Conservation (phyloP, 805 yeast species). For the Isabelozyma pseudorhagii region DNA sequence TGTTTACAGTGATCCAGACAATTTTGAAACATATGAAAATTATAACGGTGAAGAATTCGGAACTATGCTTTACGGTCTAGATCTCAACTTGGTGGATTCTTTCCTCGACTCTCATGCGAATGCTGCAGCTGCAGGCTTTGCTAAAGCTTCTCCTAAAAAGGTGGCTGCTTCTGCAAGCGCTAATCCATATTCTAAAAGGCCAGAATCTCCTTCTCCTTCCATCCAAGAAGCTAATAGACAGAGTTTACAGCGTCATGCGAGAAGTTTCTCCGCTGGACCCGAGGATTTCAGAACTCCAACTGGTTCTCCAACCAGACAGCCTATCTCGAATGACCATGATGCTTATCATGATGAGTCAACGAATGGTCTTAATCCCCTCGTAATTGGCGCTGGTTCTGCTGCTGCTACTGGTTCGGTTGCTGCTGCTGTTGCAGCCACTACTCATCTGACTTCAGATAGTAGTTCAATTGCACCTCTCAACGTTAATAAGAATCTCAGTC, state of each 20-base stretch:
- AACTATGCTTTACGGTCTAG: conserved; percentile 62
- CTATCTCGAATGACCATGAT: not conserved
- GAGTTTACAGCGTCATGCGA: conserved; percentile 25
- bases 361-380: not conserved
- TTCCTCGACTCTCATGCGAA: conserved; percentile 16
- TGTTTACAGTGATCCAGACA: conserved; percentile 44
- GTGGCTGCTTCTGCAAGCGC: conserved; percentile 7
- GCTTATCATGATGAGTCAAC: not conserved
- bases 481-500: not conserved
- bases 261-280: conserved; percentile 35
- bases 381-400: conserved; percentile 2
- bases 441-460: not conserved
- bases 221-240: conserved; percentile 1
- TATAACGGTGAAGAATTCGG: conserved; percentile 50
- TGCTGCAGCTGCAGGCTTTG: conserved; percentile 13
- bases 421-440: conserved; percentile 11
- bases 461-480: conserved; percentile 18
- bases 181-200: not conserved
- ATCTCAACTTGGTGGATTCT: conserved; percentile 41
- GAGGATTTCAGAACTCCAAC: conserved; percentile 28
- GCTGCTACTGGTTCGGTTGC: conserved; percentile 4
- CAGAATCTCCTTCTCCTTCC: not conserved
- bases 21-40: conserved; percentile 51
- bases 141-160: conserved; percentile 7
- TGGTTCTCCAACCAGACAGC: conserved; percentile 21